Evolutionary conservation across 805 yeast species (phyloP), one percentile per base, ranked within the genome.

Genomic region (Candida saitoana): DNA sequence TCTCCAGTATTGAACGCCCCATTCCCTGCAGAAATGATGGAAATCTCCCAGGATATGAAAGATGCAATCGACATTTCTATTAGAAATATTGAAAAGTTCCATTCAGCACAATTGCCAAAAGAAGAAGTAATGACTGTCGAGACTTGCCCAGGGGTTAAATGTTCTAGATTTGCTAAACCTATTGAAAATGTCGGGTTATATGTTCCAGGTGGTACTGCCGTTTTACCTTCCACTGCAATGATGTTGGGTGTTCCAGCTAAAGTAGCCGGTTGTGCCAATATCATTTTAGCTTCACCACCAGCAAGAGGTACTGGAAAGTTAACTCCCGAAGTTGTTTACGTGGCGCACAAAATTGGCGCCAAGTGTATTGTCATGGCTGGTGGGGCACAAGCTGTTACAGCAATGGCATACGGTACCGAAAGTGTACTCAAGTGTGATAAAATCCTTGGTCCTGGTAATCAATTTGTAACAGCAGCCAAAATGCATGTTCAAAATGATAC

Each of bases 171-270:
- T 63, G 86, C 98, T 12, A 81, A 96, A 56, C 93, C 99, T 5
- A 89, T 93, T 52, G 96, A 88, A 57, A 82, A 79, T 45, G 99
- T 93, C 41, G 99, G 99, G 46, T 76, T 95, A 45, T 93, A 93
- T 59, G 87, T 93, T 46, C 99, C 99, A 41, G 99, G 99, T 54
- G 99, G 99, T 53, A 89, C 98, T 34, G 99, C 99, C 3, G 91
- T 93, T 25, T 76, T 93, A 50, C 99, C 99, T 33, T 91, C 98
- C 15, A 93, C 99, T 11, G 95, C 98, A 4, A 76, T 93, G 66
- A 93, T 93, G 97, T 76, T 93, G 54, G 98, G 99, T 56, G 96
- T 93, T 40, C 99, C 99, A 17, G 99, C 99, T 15, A 79, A 82
- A 62, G 99, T 90, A 47, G 99, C 99, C 19, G 96, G 96, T 4